Evolutionary conservation across 768 basidiomycete genomes (phyloP).

Genomic region (Holtermanniella nyarrowii): DNA sequence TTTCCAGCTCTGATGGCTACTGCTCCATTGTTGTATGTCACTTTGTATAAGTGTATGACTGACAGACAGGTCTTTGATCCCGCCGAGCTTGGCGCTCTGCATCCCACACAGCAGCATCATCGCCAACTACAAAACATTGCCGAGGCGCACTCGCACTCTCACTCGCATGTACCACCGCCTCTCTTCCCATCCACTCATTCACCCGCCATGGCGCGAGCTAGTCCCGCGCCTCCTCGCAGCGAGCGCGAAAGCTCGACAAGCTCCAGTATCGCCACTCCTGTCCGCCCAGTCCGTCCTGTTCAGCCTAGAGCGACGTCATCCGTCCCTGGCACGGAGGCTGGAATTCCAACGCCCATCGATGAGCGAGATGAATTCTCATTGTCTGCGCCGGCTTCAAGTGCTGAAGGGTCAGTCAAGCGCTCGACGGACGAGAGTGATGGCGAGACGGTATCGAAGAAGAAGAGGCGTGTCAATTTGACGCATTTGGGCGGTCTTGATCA

Average conservation of each 20-base stretch:
- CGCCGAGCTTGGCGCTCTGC: slow-evolving; percentile 67
- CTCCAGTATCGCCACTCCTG: slow-evolving; percentile 12
- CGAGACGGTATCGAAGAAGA: slow-evolving; percentile 31
- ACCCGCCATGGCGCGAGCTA: slow-evolving; percentile 22
- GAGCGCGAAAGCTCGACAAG: slow-evolving; percentile 35
- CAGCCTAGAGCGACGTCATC: slow-evolving; percentile 1
- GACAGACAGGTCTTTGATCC: slow-evolving; percentile 52
- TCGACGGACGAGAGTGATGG: slow-evolving; percentile 1
- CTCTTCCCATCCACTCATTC: slow-evolving; percentile 29
- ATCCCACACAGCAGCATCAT: slow-evolving; percentile 82
- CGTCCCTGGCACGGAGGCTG: slow-evolving; percentile 13
- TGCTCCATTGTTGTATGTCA: slow-evolving; percentile 69
- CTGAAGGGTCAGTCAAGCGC: neutral
- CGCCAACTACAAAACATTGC: slow-evolving; percentile 86
- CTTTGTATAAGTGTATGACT: neutral
- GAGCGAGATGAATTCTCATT: slow-evolving; percentile 12
- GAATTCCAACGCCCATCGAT: slow-evolving; percentile 24
- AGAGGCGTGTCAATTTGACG: slow-evolving; percentile 29
- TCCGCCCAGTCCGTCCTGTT: slow-evolving; percentile 3
- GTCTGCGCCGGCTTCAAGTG: slow-evolving; percentile 2
- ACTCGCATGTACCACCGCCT: slow-evolving; percentile 17
- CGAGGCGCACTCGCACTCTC: slow-evolving; percentile 63
- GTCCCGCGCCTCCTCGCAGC: slow-evolving; percentile 21
- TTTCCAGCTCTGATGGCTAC: slow-evolving; percentile 91
- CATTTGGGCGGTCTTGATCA: slow-evolving; percentile 11